Evolutionary conservation across 2,329 filamentous ascomycete species (phyloP), one percentile per base, ranked within the genome.

Genomic region (Sphaerulina populicola): DNA sequence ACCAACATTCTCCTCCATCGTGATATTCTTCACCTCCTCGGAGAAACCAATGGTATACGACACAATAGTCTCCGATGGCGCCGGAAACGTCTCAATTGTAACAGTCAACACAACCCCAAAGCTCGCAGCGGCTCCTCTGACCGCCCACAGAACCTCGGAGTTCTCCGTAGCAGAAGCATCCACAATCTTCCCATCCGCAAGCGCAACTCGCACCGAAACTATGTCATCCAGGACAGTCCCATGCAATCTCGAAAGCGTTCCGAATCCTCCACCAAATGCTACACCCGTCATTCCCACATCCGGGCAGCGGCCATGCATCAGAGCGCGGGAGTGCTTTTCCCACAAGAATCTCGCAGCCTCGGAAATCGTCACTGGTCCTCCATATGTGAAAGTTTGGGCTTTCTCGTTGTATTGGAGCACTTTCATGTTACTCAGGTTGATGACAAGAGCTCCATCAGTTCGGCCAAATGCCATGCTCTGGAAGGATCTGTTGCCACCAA

Each of bases 171-270:
- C 63, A 1, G 72, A 75, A 1, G 67, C 66, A 1, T 55, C 65
- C 8, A 69, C 62, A 14, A 70, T 56, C 6, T 52, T 54, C 0
- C 70, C 71, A 47, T 69, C 61, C 1, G 71, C 69, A 9, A 71
- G 60, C 2, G 72, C 70, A 0, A 73, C 59, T 3, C 61, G 6
- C 31, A 35, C 31, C 2, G 31, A 35, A 35, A 35, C 31, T 8
- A 35, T 35, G 10, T 11, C 12, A 35, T 35, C 31, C 10, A 35
- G 8, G 10, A 35, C 31, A 9, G 31, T 35, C 10, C 31, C 31
- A 12, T 35, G 31, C 12, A 8, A 8, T 11, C 31, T 11, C 12
- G 31, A 35, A 11, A 35, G 31, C 10, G 31, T 35, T 35, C 31
- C 31, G 12, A 11, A 35, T 11, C 31, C 31, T 35, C 31, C 31